phyloP scores from a whole-genome alignment of 2,329 filamentous ascomycete species.

The Fonsecaea erecta region DNA sequence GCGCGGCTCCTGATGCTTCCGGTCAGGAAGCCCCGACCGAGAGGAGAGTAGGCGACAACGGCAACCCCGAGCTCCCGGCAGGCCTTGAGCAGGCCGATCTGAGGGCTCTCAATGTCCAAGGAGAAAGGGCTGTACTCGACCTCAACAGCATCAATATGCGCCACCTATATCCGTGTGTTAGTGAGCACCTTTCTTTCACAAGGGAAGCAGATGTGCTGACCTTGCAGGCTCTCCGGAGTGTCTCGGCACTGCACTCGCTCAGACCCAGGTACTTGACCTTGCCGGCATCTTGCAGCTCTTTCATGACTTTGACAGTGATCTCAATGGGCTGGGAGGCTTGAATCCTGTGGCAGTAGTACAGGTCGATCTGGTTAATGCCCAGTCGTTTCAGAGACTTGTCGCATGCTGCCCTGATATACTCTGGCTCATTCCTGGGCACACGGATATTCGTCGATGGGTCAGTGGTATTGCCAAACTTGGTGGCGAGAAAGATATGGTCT shows the following conservation, averaged over 20 bases:
- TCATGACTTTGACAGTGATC: slow-evolving; percentile 48
- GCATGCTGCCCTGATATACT: slow-evolving; percentile 41
- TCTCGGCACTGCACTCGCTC: slow-evolving; percentile 52
- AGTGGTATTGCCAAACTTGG: slow-evolving; percentile 37
- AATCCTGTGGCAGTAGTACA: slow-evolving; percentile 52
- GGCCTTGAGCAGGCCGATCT: slow-evolving; percentile 47
- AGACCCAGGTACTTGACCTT: slow-evolving; percentile 59
- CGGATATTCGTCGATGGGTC: slow-evolving; percentile 34
- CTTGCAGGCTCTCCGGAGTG: slow-evolving; percentile 54
- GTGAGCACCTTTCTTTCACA: background rate
- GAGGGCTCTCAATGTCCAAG: slow-evolving; percentile 52
- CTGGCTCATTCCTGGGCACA: slow-evolving; percentile 38
- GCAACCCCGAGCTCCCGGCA: slow-evolving; percentile 55
- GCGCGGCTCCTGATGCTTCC: slow-evolving; percentile 44
- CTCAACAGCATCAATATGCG: slow-evolving; percentile 57
- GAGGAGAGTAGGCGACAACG: slow-evolving; percentile 48
- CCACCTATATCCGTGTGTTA: slow-evolving; percentile 39
- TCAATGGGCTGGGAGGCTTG: slow-evolving; percentile 45
- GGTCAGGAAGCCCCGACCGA: slow-evolving; percentile 46
- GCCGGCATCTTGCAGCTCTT: slow-evolving; percentile 51
- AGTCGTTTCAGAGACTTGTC: slow-evolving; percentile 41
- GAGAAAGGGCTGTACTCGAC: slow-evolving; percentile 57
- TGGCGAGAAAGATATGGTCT: slow-evolving; percentile 38
- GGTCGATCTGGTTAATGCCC: slow-evolving; percentile 47
- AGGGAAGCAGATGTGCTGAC: background rate